These are phyloP conservation scores for Blastobotrys mokoenaii DNA, from an alignment of 805 yeast species.

Conservation along the genomic window DNA sequence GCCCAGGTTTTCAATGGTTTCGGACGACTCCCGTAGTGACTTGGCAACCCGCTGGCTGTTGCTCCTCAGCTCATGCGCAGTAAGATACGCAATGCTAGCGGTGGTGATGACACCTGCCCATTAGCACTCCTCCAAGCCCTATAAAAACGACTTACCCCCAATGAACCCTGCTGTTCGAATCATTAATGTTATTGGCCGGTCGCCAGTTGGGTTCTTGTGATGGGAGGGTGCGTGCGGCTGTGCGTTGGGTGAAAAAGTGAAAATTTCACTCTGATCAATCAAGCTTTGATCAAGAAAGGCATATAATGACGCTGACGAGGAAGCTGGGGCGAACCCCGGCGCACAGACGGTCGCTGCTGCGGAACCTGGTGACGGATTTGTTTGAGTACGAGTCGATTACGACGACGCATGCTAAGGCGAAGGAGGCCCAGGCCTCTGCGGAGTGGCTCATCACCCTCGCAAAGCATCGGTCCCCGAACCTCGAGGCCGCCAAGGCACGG, in stretches of 20 bases:
- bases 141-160: conserved; percentile 34
- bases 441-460: conserved; percentile 59
- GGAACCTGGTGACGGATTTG: conserved; percentile 58
- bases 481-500: conserved; percentile 17
- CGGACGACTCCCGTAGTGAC: conserved; percentile 41
- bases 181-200: not conserved
- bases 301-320: conserved; percentile 5
- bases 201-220: not conserved
- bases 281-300: too few relatives aligned
- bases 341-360: conserved; percentile 48
- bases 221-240: not conserved
- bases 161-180: conserved; percentile 43
- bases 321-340: conserved; percentile 36
- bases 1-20: conserved; percentile 45
- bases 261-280: too few relatives aligned
- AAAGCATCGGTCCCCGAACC: conserved; percentile 29
- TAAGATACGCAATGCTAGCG: conserved; percentile 47
- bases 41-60: conserved; percentile 40
- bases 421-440: conserved; percentile 53
- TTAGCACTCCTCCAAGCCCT: not conserved
- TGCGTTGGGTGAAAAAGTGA: not conserved
- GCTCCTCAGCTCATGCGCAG: conserved; percentile 46
- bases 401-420: conserved; percentile 71
- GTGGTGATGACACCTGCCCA: conserved; percentile 50
- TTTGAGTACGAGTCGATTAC: conserved; percentile 63